phyloP scores from a whole-genome alignment of 768 basidiomycete species.

The Trametes cinnabarina region DNA sequence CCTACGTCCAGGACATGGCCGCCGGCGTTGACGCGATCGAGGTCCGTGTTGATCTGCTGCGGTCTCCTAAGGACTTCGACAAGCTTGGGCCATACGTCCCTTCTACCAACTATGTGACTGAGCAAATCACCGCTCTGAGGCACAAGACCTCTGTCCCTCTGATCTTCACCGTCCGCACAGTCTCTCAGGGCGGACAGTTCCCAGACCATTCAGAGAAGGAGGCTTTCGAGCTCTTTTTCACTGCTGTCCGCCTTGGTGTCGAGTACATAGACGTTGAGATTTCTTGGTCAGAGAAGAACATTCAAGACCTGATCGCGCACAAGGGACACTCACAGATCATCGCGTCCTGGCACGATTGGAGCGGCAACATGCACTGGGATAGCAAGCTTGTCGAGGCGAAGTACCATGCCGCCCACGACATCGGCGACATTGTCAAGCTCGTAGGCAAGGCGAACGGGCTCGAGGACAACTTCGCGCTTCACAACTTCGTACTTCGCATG shows the following conservation, averaged over 20 bases:
- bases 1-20: conserved; percentile 67
- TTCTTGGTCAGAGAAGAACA: conserved; percentile 60
- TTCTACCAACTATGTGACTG: conserved; percentile 66
- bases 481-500: conserved; percentile 60
- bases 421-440: conserved; percentile 91
- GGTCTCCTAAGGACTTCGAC: conserved; percentile 45
- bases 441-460: conserved; percentile 78
- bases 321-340: conserved; percentile 81
- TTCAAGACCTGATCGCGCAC: conserved; percentile 53
- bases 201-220: conserved; percentile 74
- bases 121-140: conserved; percentile 78
- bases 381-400: conserved; percentile 62
- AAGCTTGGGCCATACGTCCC: conserved; percentile 58
- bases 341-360: conserved; percentile 95
- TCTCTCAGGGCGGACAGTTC: conserved; percentile 88
- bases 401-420: conserved; percentile 58
- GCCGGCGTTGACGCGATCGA: conserved; percentile 91
- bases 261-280: conserved; percentile 95
- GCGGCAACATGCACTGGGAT: conserved; percentile 81
- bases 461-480: conserved; percentile 77
- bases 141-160: conserved; percentile 79
- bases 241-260: conserved; percentile 79
- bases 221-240: conserved; percentile 69
- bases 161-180: conserved; percentile 87
- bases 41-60: conserved; percentile 88